Conservation (phyloP, 73 alveolate genomes). For the Paramecium caudatum region DNA sequence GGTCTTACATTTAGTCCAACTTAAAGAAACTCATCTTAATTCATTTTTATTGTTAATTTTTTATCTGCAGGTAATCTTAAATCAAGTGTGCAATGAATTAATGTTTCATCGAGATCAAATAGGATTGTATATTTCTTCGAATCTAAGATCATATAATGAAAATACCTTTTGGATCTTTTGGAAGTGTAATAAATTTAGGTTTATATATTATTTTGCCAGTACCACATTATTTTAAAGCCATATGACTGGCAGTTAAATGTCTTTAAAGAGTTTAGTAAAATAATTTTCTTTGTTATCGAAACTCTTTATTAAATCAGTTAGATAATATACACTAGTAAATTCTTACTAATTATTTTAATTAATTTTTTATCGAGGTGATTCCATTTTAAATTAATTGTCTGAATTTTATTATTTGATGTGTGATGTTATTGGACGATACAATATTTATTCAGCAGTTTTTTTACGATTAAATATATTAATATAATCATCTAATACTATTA, state of each 20-base stretch:
- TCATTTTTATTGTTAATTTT: slow-evolving; percentile 7
- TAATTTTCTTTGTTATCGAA: slow-evolving; percentile 38
- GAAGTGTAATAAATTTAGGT: slow-evolving; percentile 52
- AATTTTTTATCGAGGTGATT: neutral
- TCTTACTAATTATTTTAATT: neutral
- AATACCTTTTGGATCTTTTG: slow-evolving; percentile 38
- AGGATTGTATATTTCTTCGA: slow-evolving; percentile 72
- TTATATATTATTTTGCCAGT: slow-evolving; percentile 8
- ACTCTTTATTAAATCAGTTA: neutral
- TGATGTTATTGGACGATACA: neutral
- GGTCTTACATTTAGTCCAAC: slow-evolving; percentile 71
- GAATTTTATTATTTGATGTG: slow-evolving; percentile 15
- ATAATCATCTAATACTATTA: too few relatives aligned
- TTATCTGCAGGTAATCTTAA: slow-evolving; percentile 38
- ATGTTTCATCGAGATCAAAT: slow-evolving; percentile 74
- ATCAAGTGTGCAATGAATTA: slow-evolving; percentile 70
- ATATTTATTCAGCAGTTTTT: neutral
- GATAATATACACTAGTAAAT: neutral
- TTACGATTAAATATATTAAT: neutral
- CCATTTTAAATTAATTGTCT: neutral
- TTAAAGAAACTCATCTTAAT: slow-evolving; percentile 34
- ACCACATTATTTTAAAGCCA: neutral
- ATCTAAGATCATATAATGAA: too few relatives aligned
- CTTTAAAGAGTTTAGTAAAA: slow-evolving; percentile 55
- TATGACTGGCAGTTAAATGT: slow-evolving; percentile 49